Base-by-base conservation (phyloP, 2,329 filamentous ascomycete species). In the Botryosphaeria agaves region DNA sequence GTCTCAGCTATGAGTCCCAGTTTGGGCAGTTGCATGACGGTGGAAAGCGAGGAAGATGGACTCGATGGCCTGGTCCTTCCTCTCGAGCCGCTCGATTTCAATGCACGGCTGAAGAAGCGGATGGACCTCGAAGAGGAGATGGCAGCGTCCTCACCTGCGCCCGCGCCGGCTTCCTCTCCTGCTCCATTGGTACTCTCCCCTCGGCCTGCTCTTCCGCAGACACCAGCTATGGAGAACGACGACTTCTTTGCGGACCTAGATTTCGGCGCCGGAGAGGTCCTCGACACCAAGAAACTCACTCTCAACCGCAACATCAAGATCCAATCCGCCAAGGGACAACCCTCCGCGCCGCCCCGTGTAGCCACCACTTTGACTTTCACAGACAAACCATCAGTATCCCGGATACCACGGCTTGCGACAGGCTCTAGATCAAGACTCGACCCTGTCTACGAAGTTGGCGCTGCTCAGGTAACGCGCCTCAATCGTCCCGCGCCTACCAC, bases 11-110 rank as follows among this genome's bases (percentile, higher is more conserved):
- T 94, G 51, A 95, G 87, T 47, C 87, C 89, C 9, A 95, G 85
- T 50, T 69, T 92, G 33, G 81, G 84, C 14, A 95, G 87, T 52
- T 89, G 81, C 38, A 74, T 92, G 42, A 93, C 84, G 2, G 69
- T 72, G 7, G 89, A 94, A 57, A 95, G 85, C 47, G 87, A 94
- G 47, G 85, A 93, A 41, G 87, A 95, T 51, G 78, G 80, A 5
- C 69, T 95, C 36, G 81, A 89, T 36, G 87, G 87, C n/a, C 65
- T 98, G 9, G 62, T 93, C 14, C 63, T 95, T 12, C 89, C 89
- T 0, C 66, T 69, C 32, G 85, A 84, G 1, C 82, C 82, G 14
- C 62, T 98, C 31, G 76, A 93, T 52, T 79, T 95, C 44, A 69
- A 71, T 24, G 76, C 83, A 39, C 74, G 83, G 31, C 60, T 95